A percentile compares a stretch with the other conserved stretches of the same genome.
phyloP scores from a whole-genome alignment of 2,329 filamentous ascomycete species.

The Trichoderma sp. region DNA sequence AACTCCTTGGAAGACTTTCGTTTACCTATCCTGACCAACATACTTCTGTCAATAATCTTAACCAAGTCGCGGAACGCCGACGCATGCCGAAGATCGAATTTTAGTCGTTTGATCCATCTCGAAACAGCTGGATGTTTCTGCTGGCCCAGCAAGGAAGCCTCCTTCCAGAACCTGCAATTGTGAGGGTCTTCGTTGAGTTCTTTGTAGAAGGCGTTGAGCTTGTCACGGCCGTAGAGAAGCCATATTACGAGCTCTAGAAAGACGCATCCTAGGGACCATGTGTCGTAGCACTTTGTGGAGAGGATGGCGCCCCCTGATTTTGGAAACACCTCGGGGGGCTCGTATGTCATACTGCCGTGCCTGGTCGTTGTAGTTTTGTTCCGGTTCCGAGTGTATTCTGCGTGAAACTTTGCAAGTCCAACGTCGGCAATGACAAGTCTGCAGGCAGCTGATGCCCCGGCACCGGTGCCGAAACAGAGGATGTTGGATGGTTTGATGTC shows the following conservation, averaged over 20 bases:
- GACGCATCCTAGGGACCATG: conserved; percentile 2
- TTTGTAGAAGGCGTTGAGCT: background rate
- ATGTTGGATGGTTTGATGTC: conserved; percentile 6
- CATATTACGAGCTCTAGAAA: conserved; percentile 1
- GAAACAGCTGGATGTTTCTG: background rate
- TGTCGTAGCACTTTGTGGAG: background rate
- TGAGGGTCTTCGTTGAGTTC: background rate
- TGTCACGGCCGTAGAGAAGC: background rate
- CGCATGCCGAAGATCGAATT: background rate
- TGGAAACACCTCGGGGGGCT: conserved; percentile 3
- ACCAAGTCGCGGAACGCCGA: background rate
- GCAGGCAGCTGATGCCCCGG: background rate
- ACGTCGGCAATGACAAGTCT: conserved; percentile 7
- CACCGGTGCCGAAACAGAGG: background rate
- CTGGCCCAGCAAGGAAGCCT: accelerated
- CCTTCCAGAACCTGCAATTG: background rate
- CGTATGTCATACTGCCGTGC: background rate
- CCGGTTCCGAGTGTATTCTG: background rate
- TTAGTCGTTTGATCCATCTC: background rate
- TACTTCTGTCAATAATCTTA: background rate
- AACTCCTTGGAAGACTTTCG: background rate
- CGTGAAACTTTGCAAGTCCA: background rate
- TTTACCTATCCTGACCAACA: background rate
- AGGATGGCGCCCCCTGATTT: background rate
- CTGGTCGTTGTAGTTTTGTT: background rate